Evolutionary conservation across 352 stramenopile genomes (phyloP), one percentile per base, ranked within the genome.

Genomic region (Pythium brassicae): DNA sequence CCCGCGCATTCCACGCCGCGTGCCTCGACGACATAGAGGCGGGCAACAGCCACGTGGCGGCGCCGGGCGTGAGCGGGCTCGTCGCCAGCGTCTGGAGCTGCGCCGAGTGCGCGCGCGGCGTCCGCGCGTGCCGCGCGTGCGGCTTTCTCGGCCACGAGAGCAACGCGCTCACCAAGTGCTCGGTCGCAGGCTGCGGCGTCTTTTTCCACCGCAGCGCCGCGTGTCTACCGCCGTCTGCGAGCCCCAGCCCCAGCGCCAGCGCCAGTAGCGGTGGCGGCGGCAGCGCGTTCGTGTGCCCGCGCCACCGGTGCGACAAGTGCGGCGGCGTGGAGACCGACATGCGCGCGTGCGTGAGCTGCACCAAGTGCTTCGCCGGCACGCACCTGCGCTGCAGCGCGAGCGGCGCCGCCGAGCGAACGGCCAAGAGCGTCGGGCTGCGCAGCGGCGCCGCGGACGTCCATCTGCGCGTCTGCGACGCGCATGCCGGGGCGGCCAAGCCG

Each of bases 71-170:
- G 20, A 53, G 7, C 15, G 34, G 19, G 11, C 27, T 42, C 2
- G 40, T 23, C 32, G 35, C 52, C n/a, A 35, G 37, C 8, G 19
- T 15, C 14, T 93, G 83, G 83, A 70, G 69, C 48, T 93, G 83
- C 49, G 79, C 71, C 34, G 76, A 93, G 43, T 93, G 83, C 53
- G 55, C 63, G 32, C 74, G 83, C 12, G 66, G 62, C 0, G 47
- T 93, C 19, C 79, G 89, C 53, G 57, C 62, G 29, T 93, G 83
- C 50, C 65, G 74, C 35, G n/a, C 66, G 19, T 93, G 83, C 55
- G 83, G 79, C 25, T 89, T 90, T 39, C 51, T 93, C n/a, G 83
- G 80, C 51, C 68, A 87, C 57, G 71, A 81, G 42, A 57, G 54
- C 48, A 66, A 83, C 32, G 71, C 81, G 40, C 69, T 88, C 49